These are phyloP conservation scores for Hordeum vulgare DNA, from an alignment of 176 grass and related monocot species.

Conservation along the genomic window MorexV3_pseudomolecules_assembly NC_058522.1:461743237-461743736, in stretches of 20 bases:
- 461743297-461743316: conserved; percentile 7
- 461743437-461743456: conserved; percentile 86
- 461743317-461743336: conserved; percentile 73
- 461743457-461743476: conserved; percentile 18
- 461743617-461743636: conserved; percentile 67
- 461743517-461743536: background rate
- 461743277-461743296: conserved; percentile 3
- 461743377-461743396: conserved; percentile 60
- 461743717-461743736: conserved; percentile 99
- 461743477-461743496: conserved; percentile 10
- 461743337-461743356: conserved; percentile 61
- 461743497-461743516: background rate
- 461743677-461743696: conserved; percentile 94
- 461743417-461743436: conserved; percentile 86
- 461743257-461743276: conserved; percentile 10
- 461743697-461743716: conserved; percentile 94
- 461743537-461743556: background rate
- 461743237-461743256: conserved; percentile 61
- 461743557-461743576: background rate
- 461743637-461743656: conserved; percentile 97
- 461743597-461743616: conserved; percentile 1
- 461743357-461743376: conserved; percentile 65
- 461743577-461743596: background rate
- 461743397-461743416: conserved; percentile 99
- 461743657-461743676: conserved; percentile 95